Evolutionary conservation across 2,329 filamentous ascomycete genomes (phyloP), one percentile per base, ranked within the genome.

Genomic region (Ophiostoma sp.): DNA sequence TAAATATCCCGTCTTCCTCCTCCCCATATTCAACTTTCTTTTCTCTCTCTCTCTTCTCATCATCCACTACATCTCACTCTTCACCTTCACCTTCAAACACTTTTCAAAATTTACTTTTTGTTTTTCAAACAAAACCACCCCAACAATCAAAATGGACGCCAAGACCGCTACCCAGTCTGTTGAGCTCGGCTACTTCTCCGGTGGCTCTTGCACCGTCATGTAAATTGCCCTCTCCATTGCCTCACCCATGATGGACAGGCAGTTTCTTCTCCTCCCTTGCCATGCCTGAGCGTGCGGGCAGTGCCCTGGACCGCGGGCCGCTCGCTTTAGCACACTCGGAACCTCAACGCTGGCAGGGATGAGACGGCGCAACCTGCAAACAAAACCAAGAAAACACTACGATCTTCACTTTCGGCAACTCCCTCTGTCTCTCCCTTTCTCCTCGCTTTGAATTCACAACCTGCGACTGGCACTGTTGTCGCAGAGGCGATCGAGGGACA

Each of bases 201-300:
- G 72, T 71, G 73, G 70, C 72, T 74, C 74, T 74, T 77, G 75
- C 73, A 72, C 75, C 72, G 73, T 76, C 72, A 76, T 77, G 75
- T 77, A 77, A 75, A 76, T 71, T 72, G 72, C 40, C 47, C 16
- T 36, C 3, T 40, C 36, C 14, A 16, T 18, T 49, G 4, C 47
- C 27, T 52, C 27, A 55, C 49, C 27, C 9, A 2, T 60, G 63
- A 64, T 14, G 42, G 12, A 3, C 40, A 9, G 18, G 42, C 42
- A 14, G 11, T 27, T 9, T 64, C n/a, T 7, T 64, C 9, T 16
- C 27, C 27, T 27, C 12, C 14, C 40, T 64, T 44, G 60, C 40
- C 60, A 7, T 12, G 14, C 45, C 45, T 40, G 55, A 12, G 55
- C 11, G 27, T 62, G 27, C 49, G 16, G 16, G 16, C 49, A 8